These are phyloP conservation scores for Calocybe cyanea DNA, from an alignment of 768 basidiomycete species.

Conservation along the genomic window DNA sequence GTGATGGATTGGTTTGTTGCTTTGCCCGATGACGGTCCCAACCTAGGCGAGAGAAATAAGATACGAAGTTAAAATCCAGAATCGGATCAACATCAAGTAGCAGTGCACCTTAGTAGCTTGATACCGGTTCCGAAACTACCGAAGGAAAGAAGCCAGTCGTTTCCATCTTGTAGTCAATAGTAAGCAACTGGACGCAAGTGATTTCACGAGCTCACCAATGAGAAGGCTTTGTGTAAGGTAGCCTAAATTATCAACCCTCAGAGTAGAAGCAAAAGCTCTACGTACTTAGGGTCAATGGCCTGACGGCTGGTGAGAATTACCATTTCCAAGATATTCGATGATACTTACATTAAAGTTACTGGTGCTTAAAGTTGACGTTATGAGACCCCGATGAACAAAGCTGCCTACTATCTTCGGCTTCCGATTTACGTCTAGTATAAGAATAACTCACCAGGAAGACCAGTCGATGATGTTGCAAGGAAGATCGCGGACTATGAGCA, in stretches of 20 bases:
- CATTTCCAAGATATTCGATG: neutral
- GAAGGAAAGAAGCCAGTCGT: slow-evolving; percentile 45
- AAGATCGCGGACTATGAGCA: slow-evolving; percentile 44
- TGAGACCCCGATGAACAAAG: slow-evolving; percentile 42
- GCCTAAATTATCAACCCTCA: neutral
- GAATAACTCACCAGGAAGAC: slow-evolving; percentile 34
- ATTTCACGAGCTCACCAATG: slow-evolving; percentile 6
- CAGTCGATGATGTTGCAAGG: slow-evolving; percentile 49
- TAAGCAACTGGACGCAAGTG: neutral
- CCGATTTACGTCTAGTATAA: slow-evolving; percentile 2
- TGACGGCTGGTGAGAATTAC: slow-evolving; percentile 12
- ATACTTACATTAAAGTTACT: slow-evolving; percentile 39
- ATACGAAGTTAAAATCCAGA: neutral
- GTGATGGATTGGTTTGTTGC: slow-evolving; percentile 34
- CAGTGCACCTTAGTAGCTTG: slow-evolving; percentile 26
- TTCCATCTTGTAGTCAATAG: slow-evolving; percentile 12
- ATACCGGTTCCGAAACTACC: slow-evolving; percentile 60
- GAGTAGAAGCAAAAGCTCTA: neutral
- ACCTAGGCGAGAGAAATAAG: slow-evolving; percentile 13
- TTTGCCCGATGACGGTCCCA: slow-evolving; percentile 40
- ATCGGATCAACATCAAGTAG: neutral
- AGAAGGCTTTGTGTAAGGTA: slow-evolving; percentile 5
- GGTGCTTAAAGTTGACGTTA: slow-evolving; percentile 36
- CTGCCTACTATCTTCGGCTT: slow-evolving; percentile 24
- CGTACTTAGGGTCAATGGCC: slow-evolving; percentile 55